phyloP scores from a whole-genome alignment of 2,329 filamentous ascomycete species.

The Pleomassaria siparia region DNA sequence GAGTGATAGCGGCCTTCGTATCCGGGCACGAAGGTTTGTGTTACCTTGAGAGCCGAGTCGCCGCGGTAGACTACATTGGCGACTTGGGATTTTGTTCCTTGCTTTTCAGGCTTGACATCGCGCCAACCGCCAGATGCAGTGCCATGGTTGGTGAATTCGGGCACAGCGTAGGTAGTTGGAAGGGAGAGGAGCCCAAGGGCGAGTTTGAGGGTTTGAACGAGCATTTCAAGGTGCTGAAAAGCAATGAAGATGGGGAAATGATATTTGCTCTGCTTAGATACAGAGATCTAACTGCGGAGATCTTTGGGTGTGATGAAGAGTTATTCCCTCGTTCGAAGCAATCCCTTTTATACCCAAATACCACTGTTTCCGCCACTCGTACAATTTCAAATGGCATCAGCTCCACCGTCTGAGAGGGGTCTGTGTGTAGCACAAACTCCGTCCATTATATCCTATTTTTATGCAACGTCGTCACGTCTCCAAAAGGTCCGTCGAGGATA shows the following conservation, averaged over 20 bases:
- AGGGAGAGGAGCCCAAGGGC: background rate
- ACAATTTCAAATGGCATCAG: background rate
- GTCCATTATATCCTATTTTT: background rate
- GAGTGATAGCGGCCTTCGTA: conserved; percentile 54
- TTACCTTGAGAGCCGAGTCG: conserved; percentile 48
- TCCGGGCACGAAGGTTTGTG: conserved; percentile 41
- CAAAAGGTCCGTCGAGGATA: background rate
- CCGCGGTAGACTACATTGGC: conserved; percentile 46
- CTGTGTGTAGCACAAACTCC: background rate
- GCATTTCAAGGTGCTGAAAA: background rate
- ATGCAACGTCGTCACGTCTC: background rate
- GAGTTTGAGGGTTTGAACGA: background rate
- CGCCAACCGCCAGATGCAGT: conserved; percentile 49
- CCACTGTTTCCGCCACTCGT: background rate
- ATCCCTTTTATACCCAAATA: background rate
- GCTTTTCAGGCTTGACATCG: conserved; percentile 42
- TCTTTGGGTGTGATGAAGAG: background rate
- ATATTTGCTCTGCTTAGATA: background rate
- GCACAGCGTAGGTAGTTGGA: conserved; percentile 8
- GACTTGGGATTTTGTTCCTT: conserved; percentile 42
- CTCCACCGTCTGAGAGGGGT: background rate
- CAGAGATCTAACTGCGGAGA: background rate
- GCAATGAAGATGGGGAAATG: background rate
- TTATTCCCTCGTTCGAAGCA: background rate
- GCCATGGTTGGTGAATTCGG: conserved; percentile 46